These are phyloP conservation scores for Boechera divaricarpa DNA, from an alignment of 345 rosid species.

Conservation along the genomic window DNA sequence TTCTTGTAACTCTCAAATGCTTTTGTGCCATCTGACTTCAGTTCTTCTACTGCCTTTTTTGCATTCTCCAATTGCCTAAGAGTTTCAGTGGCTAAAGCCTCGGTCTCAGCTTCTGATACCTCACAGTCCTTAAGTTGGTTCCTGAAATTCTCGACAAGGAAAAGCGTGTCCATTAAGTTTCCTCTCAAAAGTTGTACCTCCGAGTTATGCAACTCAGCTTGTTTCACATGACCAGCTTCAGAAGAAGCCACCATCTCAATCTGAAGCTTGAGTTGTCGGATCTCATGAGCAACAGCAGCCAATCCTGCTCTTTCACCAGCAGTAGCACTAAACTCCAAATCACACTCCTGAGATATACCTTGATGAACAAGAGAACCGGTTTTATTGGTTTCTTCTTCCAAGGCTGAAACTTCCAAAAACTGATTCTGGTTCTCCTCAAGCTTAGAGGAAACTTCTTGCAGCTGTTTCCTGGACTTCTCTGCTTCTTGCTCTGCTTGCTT, in stretches of 20 bases:
- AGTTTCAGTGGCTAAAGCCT: constrained; percentile 76
- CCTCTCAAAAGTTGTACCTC: constrained; percentile 75
- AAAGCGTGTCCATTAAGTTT: constrained; percentile 64
- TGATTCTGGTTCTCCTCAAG: constrained; percentile 67
- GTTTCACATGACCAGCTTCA: constrained; percentile 60
- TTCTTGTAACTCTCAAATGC: constrained; percentile 65
- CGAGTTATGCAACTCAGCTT: constrained; percentile 55
- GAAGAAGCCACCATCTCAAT: constrained; percentile 67
- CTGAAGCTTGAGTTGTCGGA: constrained; percentile 70
- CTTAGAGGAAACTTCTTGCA: constrained; percentile 57
- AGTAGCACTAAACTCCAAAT: constrained; percentile 61
- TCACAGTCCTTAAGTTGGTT: constrained; percentile 70
- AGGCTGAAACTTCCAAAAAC: constrained; percentile 56
- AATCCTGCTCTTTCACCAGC: constrained; percentile 59
- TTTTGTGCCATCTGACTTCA: constrained; percentile 63
- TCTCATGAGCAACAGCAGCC: constrained; percentile 70
- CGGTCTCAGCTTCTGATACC: constrained; percentile 78
- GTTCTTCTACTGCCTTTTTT: constrained; percentile 66
- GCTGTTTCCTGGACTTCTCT: constrained; percentile 73
- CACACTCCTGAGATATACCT: constrained; percentile 55
- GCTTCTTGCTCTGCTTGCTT: constrained; percentile 79
- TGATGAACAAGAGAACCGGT: constrained; percentile 47
- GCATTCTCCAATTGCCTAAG: constrained; percentile 77
- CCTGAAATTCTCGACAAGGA: constrained; percentile 76
- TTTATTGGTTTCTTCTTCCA: constrained; percentile 50